A percentile compares a stretch with the other conserved stretches of the same genome.
These are phyloP conservation scores for Seiridium cupressi DNA, from an alignment of 2,329 filamentous ascomycete genomes.

Conservation along the genomic window DNA sequence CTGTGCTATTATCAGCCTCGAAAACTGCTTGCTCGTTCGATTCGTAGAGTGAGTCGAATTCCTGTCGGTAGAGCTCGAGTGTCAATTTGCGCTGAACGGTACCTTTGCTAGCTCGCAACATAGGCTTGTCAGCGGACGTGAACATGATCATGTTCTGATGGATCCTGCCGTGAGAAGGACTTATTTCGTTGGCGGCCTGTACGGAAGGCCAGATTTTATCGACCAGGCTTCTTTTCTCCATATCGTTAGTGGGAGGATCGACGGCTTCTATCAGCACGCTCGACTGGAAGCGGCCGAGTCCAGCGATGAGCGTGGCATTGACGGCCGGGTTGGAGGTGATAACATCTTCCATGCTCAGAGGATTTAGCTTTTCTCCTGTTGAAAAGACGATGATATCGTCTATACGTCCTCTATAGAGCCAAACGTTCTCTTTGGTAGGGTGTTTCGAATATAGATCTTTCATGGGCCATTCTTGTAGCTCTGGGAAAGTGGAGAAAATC, in stretches of 20 bases:
- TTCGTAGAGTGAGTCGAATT: conserved; percentile 31
- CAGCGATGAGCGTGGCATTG: conserved; percentile 30
- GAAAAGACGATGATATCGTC: conserved; percentile 33
- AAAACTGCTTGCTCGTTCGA: background rate
- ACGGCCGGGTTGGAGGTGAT: conserved; percentile 27
- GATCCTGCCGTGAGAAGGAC: conserved; percentile 16
- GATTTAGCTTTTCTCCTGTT: conserved; percentile 41
- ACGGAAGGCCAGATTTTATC: conserved; percentile 17
- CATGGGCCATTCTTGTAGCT: conserved; percentile 33
- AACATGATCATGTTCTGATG: conserved; percentile 26
- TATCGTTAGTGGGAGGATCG: background rate
- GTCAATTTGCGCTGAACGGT: conserved; percentile 31
- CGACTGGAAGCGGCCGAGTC: conserved; percentile 24
- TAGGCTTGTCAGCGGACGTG: conserved; percentile 25
- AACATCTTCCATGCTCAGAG: conserved; percentile 31
- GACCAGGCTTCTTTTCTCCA: conserved; percentile 11
- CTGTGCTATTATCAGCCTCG: background rate
- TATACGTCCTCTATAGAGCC: conserved; percentile 28
- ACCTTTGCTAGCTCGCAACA: conserved; percentile 32
- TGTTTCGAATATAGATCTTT: conserved; percentile 38
- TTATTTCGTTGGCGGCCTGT: conserved; percentile 11
- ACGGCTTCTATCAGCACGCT: conserved; percentile 22
- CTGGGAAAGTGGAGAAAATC: conserved; percentile 40
- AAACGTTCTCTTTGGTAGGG: conserved; percentile 28
- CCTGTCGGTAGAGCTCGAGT: conserved; percentile 23